phyloP scores from a whole-genome alignment of 371 early-diverging fungal genomes.

The Rhizopus sp. region DNA sequence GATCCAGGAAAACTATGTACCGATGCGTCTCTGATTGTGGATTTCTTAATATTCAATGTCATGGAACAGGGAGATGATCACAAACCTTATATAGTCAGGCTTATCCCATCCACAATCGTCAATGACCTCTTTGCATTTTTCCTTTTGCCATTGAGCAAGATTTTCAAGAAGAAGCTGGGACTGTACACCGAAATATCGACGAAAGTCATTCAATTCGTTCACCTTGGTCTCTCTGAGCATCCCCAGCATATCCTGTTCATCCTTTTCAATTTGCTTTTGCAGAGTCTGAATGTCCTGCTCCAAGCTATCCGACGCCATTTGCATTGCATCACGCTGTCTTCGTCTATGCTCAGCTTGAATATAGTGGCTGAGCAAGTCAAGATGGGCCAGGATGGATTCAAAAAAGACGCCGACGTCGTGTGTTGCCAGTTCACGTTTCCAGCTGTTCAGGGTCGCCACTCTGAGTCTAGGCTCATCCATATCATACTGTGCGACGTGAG shows the following conservation, averaged over 20 bases:
- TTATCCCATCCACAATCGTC: constrained; percentile 34
- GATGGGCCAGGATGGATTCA: constrained; percentile 20
- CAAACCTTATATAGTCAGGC: constrained; percentile 39
- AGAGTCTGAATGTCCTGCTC: constrained; percentile 20
- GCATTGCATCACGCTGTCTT: constrained; percentile 1
- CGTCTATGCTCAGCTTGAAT: constrained; percentile 10
- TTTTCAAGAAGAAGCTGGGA: constrained; percentile 26
- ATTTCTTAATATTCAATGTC: neutral
- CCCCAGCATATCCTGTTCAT: constrained; percentile 18
- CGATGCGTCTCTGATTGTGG: constrained; percentile 25
- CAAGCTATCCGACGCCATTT: constrained; percentile 1
- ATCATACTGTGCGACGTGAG: neutral
- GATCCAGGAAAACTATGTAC: constrained; percentile 83
- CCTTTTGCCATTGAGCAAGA: constrained; percentile 36
- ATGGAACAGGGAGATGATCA: neutral
- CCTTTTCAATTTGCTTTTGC: constrained; percentile 21
- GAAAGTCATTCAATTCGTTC: constrained; percentile 41
- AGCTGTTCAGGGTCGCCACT: constrained; percentile 5
- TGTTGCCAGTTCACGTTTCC: constrained; percentile 15
- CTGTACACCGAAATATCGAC: constrained; percentile 35
- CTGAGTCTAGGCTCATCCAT: constrained; percentile 17
- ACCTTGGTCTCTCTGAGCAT: constrained; percentile 20
- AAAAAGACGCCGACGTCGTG: constrained; percentile 35
- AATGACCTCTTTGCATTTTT: constrained; percentile 17
- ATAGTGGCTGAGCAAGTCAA: constrained; percentile 23